Evolutionary conservation across 495 filamentous ascomycete genomes (phyloP).

Genomic region (Penicillium samsonianum): DNA sequence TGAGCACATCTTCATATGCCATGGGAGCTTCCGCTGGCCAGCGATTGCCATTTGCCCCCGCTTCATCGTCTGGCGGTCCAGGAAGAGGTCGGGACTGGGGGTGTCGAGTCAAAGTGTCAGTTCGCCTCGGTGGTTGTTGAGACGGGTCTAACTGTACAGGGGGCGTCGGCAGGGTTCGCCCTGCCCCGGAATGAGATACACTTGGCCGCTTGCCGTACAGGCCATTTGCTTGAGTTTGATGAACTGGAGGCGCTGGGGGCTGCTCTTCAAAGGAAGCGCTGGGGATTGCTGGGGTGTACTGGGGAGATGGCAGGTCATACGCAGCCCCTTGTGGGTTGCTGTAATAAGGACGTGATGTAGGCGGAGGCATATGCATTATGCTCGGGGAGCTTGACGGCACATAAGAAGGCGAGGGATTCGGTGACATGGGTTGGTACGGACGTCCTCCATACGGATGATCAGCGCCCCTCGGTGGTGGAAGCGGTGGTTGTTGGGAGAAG

Average conservation of each 20-base stretch:
- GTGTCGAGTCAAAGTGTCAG: constrained; percentile 56
- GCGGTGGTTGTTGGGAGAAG: constrained; percentile 37
- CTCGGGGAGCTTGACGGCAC: constrained; percentile 30
- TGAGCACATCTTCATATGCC: constrained; percentile 49
- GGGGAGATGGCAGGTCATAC: constrained; percentile 34
- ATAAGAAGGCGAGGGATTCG: constrained; percentile 25
- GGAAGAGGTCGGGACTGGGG: constrained; percentile 64
- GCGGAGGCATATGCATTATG: constrained; percentile 21
- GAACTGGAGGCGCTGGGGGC: constrained; percentile 51
- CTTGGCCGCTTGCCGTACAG: constrained; percentile 34
- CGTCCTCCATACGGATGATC: constrained; percentile 52
- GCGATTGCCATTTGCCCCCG: constrained; percentile 17
- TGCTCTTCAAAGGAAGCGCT: constrained; percentile 37
- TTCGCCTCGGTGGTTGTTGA: constrained; percentile 50
- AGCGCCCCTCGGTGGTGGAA: constrained; percentile 49
- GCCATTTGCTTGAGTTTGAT: constrained; percentile 38
- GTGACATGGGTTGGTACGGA: constrained; percentile 28
- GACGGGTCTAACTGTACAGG: constrained; percentile 47
- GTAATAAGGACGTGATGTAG: constrained; percentile 32
- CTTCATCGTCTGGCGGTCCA: constrained; percentile 53
- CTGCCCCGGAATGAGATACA: constrained; percentile 36
- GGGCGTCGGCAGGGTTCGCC: constrained; percentile 42
- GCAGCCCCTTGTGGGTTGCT: constrained; percentile 26
- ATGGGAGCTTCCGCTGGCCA: constrained; percentile 12
- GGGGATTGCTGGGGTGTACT: constrained; percentile 26